Base-by-base conservation (phyloP, 2,329 filamentous ascomycete species). In the Talaromyces sp. region DNA sequence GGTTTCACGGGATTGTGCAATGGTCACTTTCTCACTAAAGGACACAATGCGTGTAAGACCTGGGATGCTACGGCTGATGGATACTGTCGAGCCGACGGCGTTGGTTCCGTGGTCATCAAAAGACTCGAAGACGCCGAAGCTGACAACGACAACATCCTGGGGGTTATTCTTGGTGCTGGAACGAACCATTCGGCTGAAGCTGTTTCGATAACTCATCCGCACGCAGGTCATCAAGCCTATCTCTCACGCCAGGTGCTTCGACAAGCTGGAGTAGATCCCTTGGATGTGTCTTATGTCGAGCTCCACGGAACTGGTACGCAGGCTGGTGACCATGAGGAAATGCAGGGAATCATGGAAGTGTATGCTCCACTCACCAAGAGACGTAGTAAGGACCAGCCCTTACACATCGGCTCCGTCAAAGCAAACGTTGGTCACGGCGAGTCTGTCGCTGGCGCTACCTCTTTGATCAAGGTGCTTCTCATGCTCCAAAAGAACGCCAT, bases 251-350 rank as follows among this genome's bases (percentile, higher is more conserved):
- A 85, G 44, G 86, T 95, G 30, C 80, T 95, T 1, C 84, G 88
- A 55, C 84, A 90, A 51, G 88, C 90, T 49, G 88, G 88, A 62
- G 83, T 95, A 25, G 87, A 93, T 69, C 88, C 91, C 1, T 82
- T 86, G 57, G 89, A 93, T 65, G 83, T 96, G 55, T 87, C 87
- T 73, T 96, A 93, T 69, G 87, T 96, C 9, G 92, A 96, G 75
- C 92, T 95, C 87, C 91, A 96, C 73, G 92, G 90, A 15, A 96
- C 92, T 2, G 92, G 92, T 33, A 96, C 91, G 0, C 90, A 95
- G 73, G 91, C 89, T 33, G 92, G 90, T 63, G 92, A 96, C 70
- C 87, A 86, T 8, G 89, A 86, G 4, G 92, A 96, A 73, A 93
- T 93, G 88, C 81, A 85, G 0, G 92, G 88, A 0, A 89, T 96